phyloP scores from a whole-genome alignment of 805 yeast genomes.

The Candida maltosa region DNA sequence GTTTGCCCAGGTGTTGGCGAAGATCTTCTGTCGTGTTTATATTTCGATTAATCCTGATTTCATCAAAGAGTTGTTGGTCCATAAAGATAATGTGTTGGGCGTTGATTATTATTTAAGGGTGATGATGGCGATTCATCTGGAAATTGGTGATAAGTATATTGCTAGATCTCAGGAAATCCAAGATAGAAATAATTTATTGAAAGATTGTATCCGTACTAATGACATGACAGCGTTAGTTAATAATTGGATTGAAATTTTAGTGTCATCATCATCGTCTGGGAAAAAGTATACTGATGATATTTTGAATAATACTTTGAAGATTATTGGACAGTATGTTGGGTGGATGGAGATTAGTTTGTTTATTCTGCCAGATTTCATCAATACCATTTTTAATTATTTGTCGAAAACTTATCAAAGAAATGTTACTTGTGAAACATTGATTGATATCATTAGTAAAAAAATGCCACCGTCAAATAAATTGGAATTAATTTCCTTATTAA shows the following conservation, averaged over 20 bases:
- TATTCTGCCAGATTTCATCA: conserved; percentile 56
- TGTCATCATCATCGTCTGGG: conserved; percentile 15
- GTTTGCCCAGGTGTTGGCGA: conserved; percentile 30
- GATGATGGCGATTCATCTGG: conserved; percentile 74
- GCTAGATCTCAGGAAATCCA: conserved; percentile 60
- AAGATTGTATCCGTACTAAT: conserved; percentile 75
- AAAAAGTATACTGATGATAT: conserved; percentile 33
- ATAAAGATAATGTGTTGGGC: conserved; percentile 29
- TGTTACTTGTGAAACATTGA: conserved; percentile 55
- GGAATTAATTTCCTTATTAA: conserved; percentile 64
- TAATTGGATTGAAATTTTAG: conserved; percentile 64
- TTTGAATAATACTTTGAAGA: conserved; percentile 54
- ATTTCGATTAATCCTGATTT: conserved; percentile 28
- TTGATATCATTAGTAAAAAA: conserved; percentile 70
- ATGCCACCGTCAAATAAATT: conserved; percentile 73
- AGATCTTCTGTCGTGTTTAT: conserved; percentile 34
- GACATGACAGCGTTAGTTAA: conserved; percentile 67
- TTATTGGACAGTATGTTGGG: conserved; percentile 81
- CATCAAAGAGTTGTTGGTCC: conserved; percentile 26
- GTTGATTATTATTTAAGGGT: conserved; percentile 75
- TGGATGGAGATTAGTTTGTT: conserved; percentile 89
- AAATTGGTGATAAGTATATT: conserved; percentile 89
- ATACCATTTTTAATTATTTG: conserved; percentile 57
- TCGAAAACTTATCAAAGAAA: conserved; percentile 46
- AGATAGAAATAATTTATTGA: conserved; percentile 66